Percentiles rank a stretch among this genome's conserved stretches.
These are phyloP conservation scores for Pseudogymnoascus sp. DNA, from an alignment of 2,329 filamentous ascomycete genomes.

Conservation along the genomic window DNA sequence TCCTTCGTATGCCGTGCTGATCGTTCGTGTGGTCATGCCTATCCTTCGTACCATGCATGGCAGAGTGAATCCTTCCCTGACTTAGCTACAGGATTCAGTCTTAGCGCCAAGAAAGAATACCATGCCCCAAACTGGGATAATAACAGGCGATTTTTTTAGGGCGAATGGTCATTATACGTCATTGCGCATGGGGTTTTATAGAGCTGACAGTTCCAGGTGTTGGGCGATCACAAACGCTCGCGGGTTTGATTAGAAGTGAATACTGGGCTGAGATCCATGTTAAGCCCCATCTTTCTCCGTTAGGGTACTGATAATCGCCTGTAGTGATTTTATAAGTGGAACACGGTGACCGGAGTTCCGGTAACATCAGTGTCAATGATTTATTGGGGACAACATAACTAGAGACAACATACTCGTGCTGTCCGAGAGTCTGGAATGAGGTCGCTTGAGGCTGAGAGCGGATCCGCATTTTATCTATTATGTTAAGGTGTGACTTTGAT, in stretches of 20 bases:
- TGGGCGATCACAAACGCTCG: neutral
- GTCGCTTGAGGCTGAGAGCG: neutral
- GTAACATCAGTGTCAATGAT: neutral
- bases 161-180: neutral
- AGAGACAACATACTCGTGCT: neutral
- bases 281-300: neutral
- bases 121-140: neutral
- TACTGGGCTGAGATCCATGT: neutral
- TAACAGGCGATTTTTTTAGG: neutral
- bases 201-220: neutral
- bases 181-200: neutral
- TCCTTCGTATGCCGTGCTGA: neutral
- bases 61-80: neutral
- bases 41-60: neutral
- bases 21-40: neutral
- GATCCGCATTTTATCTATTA: neutral
- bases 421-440: neutral
- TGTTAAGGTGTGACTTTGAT: neutral
- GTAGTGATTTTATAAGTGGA: neutral
- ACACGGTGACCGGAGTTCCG: neutral
- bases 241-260: neutral
- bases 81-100: neutral
- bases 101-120: neutral
- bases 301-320: neutral
- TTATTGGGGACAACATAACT: too few species aligned